Evolutionary conservation across 2,329 filamentous ascomycete species (phyloP).

Genomic region (Xylariaceae sp.): DNA sequence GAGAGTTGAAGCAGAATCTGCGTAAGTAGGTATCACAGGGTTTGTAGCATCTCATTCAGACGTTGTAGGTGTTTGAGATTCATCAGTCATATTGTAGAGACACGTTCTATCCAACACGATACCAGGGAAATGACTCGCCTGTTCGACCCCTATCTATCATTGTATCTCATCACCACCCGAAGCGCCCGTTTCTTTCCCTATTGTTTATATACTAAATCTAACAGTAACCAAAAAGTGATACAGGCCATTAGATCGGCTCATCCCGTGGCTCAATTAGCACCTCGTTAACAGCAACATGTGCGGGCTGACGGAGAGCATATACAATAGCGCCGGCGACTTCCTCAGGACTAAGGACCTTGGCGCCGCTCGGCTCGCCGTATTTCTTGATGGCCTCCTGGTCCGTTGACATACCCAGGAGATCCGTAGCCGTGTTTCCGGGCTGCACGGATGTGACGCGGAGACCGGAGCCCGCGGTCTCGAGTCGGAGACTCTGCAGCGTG

Average conservation of each 20-base stretch:
- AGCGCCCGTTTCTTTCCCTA: neutral
- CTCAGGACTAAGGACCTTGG: slow-evolving; percentile 66
- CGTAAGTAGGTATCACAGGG: too few relatives aligned
- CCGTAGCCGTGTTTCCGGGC: slow-evolving; percentile 71
- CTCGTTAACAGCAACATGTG: slow-evolving; percentile 75
- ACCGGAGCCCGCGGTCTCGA: slow-evolving; percentile 71
- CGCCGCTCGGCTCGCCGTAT: slow-evolving; percentile 69
- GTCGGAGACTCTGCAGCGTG: slow-evolving; percentile 65
- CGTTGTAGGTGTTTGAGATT: neutral
- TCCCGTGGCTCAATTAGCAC: slow-evolving; percentile 72
- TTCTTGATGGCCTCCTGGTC: slow-evolving; percentile 73
- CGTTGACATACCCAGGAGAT: slow-evolving; percentile 67
- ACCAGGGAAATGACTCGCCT: neutral
- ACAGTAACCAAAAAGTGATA: neutral
- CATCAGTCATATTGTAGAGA: neutral
- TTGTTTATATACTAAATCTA: neutral
- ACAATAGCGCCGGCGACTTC: slow-evolving; percentile 70
- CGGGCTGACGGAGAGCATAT: slow-evolving; percentile 67
- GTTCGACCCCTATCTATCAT: too few relatives aligned
- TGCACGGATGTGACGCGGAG: slow-evolving; percentile 70
- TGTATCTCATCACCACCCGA: too few relatives aligned
- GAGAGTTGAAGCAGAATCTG: too few relatives aligned
- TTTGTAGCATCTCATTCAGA: neutral
- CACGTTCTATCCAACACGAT: too few relatives aligned
- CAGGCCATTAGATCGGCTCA: slow-evolving; percentile 56